Base-by-base conservation (phyloP, 192 early-diverging fungal genomes). In the Umbelopsis sp. region DNA sequence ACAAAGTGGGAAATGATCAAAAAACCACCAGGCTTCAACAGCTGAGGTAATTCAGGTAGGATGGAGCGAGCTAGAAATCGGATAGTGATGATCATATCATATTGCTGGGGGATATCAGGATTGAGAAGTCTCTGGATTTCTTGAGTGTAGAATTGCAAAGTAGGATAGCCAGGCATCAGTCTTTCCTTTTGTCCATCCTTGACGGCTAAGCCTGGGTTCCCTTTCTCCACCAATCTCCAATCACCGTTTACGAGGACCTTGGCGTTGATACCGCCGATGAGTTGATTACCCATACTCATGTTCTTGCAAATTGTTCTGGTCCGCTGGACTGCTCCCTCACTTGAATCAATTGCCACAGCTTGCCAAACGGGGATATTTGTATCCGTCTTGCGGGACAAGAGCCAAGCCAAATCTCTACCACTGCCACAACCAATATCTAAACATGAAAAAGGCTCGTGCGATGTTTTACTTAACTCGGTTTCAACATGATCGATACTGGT, bases 381-480 rank as follows among this genome's bases (percentile, higher is more conserved):
- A 0, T 20, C 17, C 4, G 56, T 26, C 20, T 68, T 71, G 14
- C 68, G 70, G 4, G 67, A 24, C 47, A 78, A 65, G 7, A 83
- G 29, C 82, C 82, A 83, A 0, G 47, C 52, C 14, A 66, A 8
- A 71, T 83, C 82, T 14, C 82, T 50, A 10, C 82, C 82, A 21
- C 73, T 72, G 17, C 82, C 82, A 59, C 82, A 83, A 0, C 79
- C 82, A 43, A 83, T 29, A 70, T 83, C 82, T 6, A 83, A 65
- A 25, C 73, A 68, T 22, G 32, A 31, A n/a, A 49, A 11, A n/a
- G 16, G 12, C 7, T 72, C 25, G 34, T 52, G 20, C 4, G 6
- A 8, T 20, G 2, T 14, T 62, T 62, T 62, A 31, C 11, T 2
- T 12, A 20, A 34, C 31, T 65, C 53, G 29, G 65, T 17, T 52